These are phyloP conservation scores for Leptosphaerulina australis DNA, from an alignment of 2,329 filamentous ascomycete species.

Conservation along the genomic window DNA sequence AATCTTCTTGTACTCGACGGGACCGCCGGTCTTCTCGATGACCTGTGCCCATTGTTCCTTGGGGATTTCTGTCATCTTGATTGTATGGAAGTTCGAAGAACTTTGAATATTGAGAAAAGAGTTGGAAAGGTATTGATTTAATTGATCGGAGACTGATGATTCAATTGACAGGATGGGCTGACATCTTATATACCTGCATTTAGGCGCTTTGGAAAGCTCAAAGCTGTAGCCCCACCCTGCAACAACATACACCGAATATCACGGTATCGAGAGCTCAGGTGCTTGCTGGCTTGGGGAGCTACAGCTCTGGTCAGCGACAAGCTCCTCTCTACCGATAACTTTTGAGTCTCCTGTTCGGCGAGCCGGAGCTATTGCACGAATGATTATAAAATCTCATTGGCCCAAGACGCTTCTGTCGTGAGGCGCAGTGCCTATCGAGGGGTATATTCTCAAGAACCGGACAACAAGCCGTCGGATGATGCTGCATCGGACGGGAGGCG, in stretches of 20 bases:
- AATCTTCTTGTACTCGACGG: constrained; percentile 77
- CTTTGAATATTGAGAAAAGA: not conserved
- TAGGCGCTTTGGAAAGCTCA: constrained; percentile 8
- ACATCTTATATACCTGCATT: constrained; percentile 30
- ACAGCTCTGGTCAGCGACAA: constrained; percentile 19
- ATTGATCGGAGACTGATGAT: constrained; percentile 22
- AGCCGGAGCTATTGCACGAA: constrained; percentile 23
- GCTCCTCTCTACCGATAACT: constrained; percentile 32
- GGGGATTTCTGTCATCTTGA: constrained; percentile 67
- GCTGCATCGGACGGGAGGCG: constrained; percentile 40
- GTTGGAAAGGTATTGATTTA: constrained; percentile 9
- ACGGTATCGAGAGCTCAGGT: constrained; percentile 21
- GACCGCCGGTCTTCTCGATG: constrained; percentile 77
- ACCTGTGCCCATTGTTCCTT: constrained; percentile 91
- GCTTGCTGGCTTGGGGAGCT: constrained; percentile 15
- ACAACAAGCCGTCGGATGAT: constrained; percentile 39
- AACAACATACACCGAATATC: not conserved
- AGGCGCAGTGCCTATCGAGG: constrained; percentile 30
- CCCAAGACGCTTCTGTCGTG: constrained; percentile 14
- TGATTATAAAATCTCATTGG: constrained; percentile 15
- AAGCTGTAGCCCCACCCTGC: constrained; percentile 22
- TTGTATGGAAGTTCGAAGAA: constrained; percentile 1
- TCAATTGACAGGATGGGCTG: constrained; percentile 9
- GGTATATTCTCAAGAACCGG: constrained; percentile 24
- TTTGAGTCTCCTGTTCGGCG: constrained; percentile 29